A percentile compares a stretch with the other conserved stretches of the same genome.
Evolutionary conservation across 495 filamentous ascomycete species (phyloP).

Genomic region (Bombardia bombarda): DNA sequence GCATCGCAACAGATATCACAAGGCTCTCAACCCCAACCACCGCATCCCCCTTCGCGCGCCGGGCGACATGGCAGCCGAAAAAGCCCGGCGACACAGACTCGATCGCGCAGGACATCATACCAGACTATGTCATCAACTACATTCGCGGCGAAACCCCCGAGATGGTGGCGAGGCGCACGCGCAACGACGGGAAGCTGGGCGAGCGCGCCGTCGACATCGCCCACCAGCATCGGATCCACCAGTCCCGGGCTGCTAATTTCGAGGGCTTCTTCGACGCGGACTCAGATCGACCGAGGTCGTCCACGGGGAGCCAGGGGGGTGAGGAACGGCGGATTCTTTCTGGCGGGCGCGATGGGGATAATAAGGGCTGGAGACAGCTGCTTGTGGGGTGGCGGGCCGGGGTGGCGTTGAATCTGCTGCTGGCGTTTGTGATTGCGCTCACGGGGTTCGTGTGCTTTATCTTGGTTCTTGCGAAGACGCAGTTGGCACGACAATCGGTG

Average conservation of each 20-base stretch:
- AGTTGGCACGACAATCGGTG: constrained; percentile 17
- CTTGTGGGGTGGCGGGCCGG: constrained; percentile 32
- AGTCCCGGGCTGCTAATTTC: constrained; percentile 29
- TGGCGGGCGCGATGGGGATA: neutral
- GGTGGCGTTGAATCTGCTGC: constrained; percentile 27
- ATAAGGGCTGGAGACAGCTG: constrained; percentile 11
- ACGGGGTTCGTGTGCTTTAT: constrained; percentile 31
- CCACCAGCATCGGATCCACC: constrained; percentile 12
- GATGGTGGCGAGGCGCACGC: constrained; percentile 30
- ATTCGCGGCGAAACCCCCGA: constrained; percentile 36
- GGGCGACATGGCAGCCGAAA: constrained; percentile 20
- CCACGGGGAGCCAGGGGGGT: neutral
- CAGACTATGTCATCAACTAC: constrained; percentile 40
- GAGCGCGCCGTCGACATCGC: constrained; percentile 24
- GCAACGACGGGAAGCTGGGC: constrained; percentile 25
- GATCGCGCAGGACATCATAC: constrained; percentile 28
- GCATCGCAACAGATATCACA: constrained; percentile 15
- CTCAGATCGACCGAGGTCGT: constrained; percentile 1
- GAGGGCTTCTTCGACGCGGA: constrained; percentile 15
- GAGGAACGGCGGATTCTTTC: constrained; percentile 8
- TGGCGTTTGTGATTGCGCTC: constrained; percentile 29
- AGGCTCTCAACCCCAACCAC: constrained; percentile 8
- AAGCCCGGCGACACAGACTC: constrained; percentile 10
- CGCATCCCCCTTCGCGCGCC: constrained; percentile 5
- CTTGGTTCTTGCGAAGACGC: constrained; percentile 28